Evolutionary conservation across 1,139 yeast species (phyloP), one percentile per base, ranked within the genome.

Genomic region (Meyerozyma guilliermondii): DNA sequence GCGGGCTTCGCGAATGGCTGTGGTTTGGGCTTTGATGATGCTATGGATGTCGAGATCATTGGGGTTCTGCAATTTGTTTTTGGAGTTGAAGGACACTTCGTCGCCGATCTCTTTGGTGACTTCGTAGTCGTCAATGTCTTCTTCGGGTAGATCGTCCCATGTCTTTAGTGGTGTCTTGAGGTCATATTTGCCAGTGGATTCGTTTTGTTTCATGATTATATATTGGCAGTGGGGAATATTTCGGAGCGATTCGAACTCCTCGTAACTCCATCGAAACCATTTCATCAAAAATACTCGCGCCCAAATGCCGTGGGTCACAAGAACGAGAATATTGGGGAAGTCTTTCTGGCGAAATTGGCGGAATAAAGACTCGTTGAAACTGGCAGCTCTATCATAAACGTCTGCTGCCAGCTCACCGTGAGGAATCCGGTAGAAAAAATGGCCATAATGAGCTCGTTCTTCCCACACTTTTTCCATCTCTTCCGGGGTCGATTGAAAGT

Each of bases 401-500:
- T 89, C 97, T 0, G 97, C 97, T 0, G 96, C 97, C 54, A 92
- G 83, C 60, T 89, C 97, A 4, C 97, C 97, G 55, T 86, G 82
- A 9, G 96, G 96, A 28, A 89, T 89, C 43, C 97, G 65, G 59
- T 85, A 89, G 62, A 89, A 89, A 44, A 89, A 89, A 62, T 88
- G 96, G 0, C 97, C 97, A 62, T 89, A 89, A 50, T 81, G 81
- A 0, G 95, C 91, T 38, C 97, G 66, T 53, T 87, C 94, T 43
- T 75, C 74, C 88, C 94, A 84, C 29, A 86, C 81, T 51, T 69
- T 66, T 52, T 81, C 82, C 94, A 89, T 87, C 50, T 83, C 89
- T 43, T 76, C 83, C 3, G 83, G 76, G 34, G 84, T 78, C 44
- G 83, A 77, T 63, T 89, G 97, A 62, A 87, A 88, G 58, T 89